Percentiles rank a stretch among this genome's conserved stretches.
phyloP scores from a whole-genome alignment of 2,329 filamentous ascomycete genomes.

The Exophiala lecanii-corni region DNA sequence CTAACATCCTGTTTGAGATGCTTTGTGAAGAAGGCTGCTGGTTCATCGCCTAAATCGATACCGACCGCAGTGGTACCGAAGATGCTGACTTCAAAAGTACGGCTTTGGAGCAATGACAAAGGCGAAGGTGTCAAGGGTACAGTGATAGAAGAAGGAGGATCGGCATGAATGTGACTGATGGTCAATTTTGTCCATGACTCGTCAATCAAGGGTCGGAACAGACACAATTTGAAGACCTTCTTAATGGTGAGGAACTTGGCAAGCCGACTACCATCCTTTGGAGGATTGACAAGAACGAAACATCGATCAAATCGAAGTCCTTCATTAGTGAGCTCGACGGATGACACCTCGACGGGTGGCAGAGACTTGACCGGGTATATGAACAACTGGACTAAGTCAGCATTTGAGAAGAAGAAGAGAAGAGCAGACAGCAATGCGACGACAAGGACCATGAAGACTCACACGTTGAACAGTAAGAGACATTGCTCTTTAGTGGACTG shows the following conservation, averaged over 20 bases:
- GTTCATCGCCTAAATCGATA: constrained; percentile 23
- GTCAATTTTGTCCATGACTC: constrained; percentile 26
- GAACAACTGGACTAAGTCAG: constrained; percentile 16
- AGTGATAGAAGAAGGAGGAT: constrained; percentile 17
- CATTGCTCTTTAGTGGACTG: constrained; percentile 3
- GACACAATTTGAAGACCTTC: constrained; percentile 22
- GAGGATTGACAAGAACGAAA: constrained; percentile 24
- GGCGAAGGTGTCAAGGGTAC: constrained; percentile 24
- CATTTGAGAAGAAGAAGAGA: background rate
- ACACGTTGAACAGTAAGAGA: constrained; percentile 19
- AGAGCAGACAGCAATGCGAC: too few species aligned
- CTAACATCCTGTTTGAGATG: constrained; percentile 23
- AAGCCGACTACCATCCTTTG: constrained; percentile 16
- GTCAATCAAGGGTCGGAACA: constrained; percentile 23
- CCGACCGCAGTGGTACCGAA: constrained; percentile 25
- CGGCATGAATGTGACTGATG: constrained; percentile 19
- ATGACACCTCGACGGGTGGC: constrained; percentile 23
- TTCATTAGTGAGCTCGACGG: constrained; percentile 25
- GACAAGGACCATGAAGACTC: constrained; percentile 3
- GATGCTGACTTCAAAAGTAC: constrained; percentile 24
- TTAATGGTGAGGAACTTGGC: constrained; percentile 26
- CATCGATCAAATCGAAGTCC: constrained; percentile 24
- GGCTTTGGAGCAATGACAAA: constrained; percentile 18
- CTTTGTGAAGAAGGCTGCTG: constrained; percentile 22
- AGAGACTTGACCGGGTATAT: constrained; percentile 26